Percentiles rank a stretch among this genome's conserved stretches.
Conservation (phyloP, 768 basidiomycete species). For the Kwoniella dejecticola region DNA sequence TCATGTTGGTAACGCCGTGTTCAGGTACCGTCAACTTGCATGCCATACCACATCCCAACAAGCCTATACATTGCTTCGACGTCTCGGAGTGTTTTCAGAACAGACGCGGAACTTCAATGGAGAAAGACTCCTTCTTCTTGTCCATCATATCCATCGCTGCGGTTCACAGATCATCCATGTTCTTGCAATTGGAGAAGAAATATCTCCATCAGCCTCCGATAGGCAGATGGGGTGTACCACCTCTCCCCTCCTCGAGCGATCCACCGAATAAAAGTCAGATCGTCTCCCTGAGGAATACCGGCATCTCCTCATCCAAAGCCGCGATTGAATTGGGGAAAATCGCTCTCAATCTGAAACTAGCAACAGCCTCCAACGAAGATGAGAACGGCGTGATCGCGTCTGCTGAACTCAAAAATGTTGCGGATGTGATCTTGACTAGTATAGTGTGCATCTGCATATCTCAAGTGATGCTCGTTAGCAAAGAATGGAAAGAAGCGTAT, state of each 20-base stretch:
- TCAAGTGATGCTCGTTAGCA: slow-evolving; percentile 4
- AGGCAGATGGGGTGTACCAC: slow-evolving; percentile 6
- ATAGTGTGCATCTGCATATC: slow-evolving; percentile 7
- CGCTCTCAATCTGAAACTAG: slow-evolving; percentile 5
- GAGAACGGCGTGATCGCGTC: not conserved
- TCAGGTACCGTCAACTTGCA: slow-evolving; percentile 8
- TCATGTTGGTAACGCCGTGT: not conserved
- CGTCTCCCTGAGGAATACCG: not conserved
- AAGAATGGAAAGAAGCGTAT: slow-evolving; percentile 11
- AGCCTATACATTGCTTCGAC: slow-evolving; percentile 12
- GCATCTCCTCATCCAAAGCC: slow-evolving; percentile 3
- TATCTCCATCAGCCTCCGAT: not conserved
- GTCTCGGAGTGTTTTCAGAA: slow-evolving; percentile 4
- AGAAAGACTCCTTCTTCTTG: slow-evolving; percentile 7
- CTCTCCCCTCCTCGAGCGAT: slow-evolving; percentile 4
- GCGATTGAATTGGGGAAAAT: slow-evolving; percentile 11
- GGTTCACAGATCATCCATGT: slow-evolving; percentile 11
- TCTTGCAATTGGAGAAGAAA: slow-evolving; percentile 5
- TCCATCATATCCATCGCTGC: slow-evolving; percentile 4
- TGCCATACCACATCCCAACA: slow-evolving; percentile 10
- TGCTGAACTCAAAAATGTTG: not conserved
- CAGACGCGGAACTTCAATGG: slow-evolving; percentile 2
- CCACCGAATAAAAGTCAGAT: slow-evolving; percentile 4
- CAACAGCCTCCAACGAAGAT: not conserved
- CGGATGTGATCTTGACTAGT: slow-evolving; percentile 7